Percentiles rank a stretch among this genome's conserved stretches.
phyloP scores from a whole-genome alignment of 1,284 basidiomycete genomes.

The Cutaneotrichosporon spelunceum region DNA sequence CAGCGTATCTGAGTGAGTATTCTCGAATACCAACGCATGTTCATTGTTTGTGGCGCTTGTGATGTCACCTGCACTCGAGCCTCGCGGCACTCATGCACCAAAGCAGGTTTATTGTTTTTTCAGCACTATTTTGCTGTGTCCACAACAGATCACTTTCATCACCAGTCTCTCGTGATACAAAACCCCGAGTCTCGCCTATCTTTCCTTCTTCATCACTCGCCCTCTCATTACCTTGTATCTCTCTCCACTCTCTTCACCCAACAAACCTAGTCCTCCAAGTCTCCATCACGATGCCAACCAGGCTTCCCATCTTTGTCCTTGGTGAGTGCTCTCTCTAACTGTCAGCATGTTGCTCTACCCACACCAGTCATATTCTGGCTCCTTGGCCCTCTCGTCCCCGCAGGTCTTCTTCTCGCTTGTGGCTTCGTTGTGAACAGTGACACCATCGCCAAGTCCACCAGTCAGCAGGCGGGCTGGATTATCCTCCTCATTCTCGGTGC shows the following conservation, averaged over 20 bases:
- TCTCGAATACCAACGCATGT: not conserved
- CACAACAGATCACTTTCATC: no score
- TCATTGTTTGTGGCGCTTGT: not conserved
- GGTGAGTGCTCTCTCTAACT: not conserved
- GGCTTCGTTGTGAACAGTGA: not conserved
- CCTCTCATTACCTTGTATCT: not conserved
- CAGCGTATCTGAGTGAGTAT: no score
- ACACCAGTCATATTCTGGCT: not conserved
- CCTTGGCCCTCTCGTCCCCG: not conserved
- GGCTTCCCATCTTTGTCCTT: not conserved
- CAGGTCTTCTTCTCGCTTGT: not conserved
- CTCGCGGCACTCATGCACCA: not conserved
- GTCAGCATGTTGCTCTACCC: not conserved
- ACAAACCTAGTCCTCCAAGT: not conserved
- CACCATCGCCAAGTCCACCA: not conserved
- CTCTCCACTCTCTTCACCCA: not conserved
- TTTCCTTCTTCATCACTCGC: not conserved
- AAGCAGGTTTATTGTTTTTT: not conserved
- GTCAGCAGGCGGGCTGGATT: not conserved
- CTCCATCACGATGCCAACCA: not conserved
- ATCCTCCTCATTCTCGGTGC: not conserved
- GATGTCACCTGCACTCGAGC: not conserved
- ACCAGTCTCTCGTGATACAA: not conserved
- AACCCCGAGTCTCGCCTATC: not conserved
- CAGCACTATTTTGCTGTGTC: no score